Percentiles rank a stretch among this genome's conserved stretches.
Evolutionary conservation across 495 filamentous ascomycete genomes (phyloP).

Genomic region (Xylaria grammica): DNA sequence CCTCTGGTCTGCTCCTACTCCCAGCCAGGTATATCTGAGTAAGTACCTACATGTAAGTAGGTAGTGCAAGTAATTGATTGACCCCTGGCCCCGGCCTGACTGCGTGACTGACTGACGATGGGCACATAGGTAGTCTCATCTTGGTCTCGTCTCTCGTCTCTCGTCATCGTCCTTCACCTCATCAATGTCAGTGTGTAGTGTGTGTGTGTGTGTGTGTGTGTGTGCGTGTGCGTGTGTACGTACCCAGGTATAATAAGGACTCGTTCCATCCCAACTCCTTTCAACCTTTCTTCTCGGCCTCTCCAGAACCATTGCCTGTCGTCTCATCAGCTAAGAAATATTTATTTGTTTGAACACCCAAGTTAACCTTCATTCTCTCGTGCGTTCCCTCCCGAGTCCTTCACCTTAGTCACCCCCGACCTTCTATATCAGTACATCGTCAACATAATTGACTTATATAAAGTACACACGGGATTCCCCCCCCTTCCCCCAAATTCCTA

Average conservation of each 20-base stretch:
- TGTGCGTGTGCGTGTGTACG: neutral
- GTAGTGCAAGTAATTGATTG: neutral
- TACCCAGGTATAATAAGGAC: slow-evolving; percentile 18
- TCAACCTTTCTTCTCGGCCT: neutral
- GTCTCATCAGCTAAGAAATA: neutral
- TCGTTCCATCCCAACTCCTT: slow-evolving; percentile 12
- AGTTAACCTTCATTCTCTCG: neutral
- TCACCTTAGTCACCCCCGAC: neutral
- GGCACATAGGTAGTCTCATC: neutral
- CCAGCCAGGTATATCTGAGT: neutral
- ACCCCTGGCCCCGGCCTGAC: slow-evolving; percentile 18
- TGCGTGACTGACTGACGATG: slow-evolving; percentile 19
- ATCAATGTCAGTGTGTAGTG: slow-evolving; percentile 3
- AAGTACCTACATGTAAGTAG: neutral
- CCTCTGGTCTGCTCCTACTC: neutral
- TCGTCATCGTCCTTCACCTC: slow-evolving; percentile 18
- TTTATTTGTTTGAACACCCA: too few relatives aligned
- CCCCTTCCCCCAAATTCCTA: neutral
- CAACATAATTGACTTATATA: neutral
- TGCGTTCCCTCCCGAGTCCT: too few relatives aligned
- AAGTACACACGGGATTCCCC: neutral
- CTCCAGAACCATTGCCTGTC: slow-evolving; percentile 1
- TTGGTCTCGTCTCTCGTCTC: slow-evolving; percentile 7
- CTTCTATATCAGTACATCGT: neutral
- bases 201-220: too few relatives aligned